Evolutionary conservation across 768 basidiomycete species (phyloP), one percentile per base, ranked within the genome.

Genomic region (Mycena polygramma): DNA sequence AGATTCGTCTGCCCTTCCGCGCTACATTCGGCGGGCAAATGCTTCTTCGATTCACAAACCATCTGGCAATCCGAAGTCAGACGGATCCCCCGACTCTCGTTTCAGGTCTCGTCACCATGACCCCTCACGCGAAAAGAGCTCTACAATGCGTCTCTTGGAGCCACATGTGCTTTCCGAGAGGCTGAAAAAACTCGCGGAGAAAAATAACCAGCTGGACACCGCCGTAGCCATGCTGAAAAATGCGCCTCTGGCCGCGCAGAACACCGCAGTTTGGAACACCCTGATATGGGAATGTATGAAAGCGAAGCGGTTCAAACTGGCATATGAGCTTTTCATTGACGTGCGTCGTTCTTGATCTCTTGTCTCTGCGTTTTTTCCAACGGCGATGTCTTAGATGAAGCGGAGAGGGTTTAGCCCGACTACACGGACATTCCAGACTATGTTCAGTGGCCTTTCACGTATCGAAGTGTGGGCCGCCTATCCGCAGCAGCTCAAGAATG

Each of bases 201-300:
- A 81, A 14, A 88, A 86, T 11, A 88, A 86, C 14, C 84, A 90
- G 61, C 49, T 93, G 41, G 88, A 91, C 61, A 85, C 84, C 4
- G 94, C 94, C 0, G 83, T 93, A 6, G 77, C 83, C 30, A 87
- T 90, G 79, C 84, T 96, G n/a, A 88, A 91, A 75, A 89, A 85
- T 46, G 82, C 90, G 22, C 93, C 94, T 26, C 81, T 88, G 57
- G 92, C 91, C 72, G 91, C 93, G 0, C 92, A 93, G 75, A 95
- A 94, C 72, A 83, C 88, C 1, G 83, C 86, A 14, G 90, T 92
- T 9, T 96, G 94, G 94, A 94, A 94, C 72, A 93, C 90, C 4
- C 77, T 95, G 74, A 91, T 96, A 46, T 88, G 86, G 82, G 85
- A 90, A 61, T 86, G 87, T 57, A 81, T 93, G 82, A 85, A 88